Percentiles rank a stretch among this genome's conserved stretches.
Conservation (phyloP, 768 basidiomycete genomes). For the Udeniomyces megalosporus region DNA sequence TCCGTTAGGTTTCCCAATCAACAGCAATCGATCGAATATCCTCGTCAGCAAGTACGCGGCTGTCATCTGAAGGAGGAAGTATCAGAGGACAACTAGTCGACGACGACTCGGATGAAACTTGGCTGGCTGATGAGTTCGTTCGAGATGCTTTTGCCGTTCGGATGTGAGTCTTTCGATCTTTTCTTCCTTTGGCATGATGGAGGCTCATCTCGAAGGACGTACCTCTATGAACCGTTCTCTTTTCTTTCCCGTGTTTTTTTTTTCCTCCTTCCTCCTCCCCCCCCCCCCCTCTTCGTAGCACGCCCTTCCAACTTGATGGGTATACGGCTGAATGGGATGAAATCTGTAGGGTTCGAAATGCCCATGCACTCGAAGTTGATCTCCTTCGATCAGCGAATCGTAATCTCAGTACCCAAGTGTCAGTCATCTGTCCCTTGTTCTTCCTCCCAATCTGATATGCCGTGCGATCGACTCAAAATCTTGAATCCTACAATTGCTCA, state of each 20-base stretch:
- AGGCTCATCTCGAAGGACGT: too few relatives aligned
- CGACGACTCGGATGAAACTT: constrained; percentile 25
- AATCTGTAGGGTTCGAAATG: constrained; percentile 53
- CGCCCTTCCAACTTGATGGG: constrained; percentile 87
- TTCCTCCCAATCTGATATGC: too few relatives aligned
- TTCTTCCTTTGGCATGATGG: too few relatives aligned
- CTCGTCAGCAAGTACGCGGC: too few relatives aligned
- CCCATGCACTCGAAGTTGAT: constrained; percentile 72
- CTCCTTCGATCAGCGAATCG: constrained; percentile 65
- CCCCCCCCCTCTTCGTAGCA: constrained; percentile 29
- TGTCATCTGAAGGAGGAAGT: too few relatives aligned
- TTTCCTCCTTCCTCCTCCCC: neutral
- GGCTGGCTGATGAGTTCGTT: constrained; percentile 71
- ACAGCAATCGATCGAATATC: too few relatives aligned
- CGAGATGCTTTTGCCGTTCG: constrained; percentile 66
- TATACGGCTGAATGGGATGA: constrained; percentile 83
- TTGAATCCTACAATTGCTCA: too few relatives aligned
- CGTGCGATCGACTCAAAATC: too few relatives aligned
- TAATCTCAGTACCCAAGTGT: constrained; percentile 61
- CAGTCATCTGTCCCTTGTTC: constrained; percentile 25
- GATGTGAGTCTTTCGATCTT: constrained; percentile 34
- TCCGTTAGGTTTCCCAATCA: too few relatives aligned
- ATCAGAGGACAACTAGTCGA: constrained; percentile 16
- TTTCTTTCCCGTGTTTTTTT: too few relatives aligned
- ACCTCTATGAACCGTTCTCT: too few relatives aligned